Percentiles rank a stretch among this genome's conserved stretches.
These are phyloP conservation scores for Nannizzia gypsea DNA, from an alignment of 2,329 filamentous ascomycete genomes.

Conservation along the genomic window DNA sequence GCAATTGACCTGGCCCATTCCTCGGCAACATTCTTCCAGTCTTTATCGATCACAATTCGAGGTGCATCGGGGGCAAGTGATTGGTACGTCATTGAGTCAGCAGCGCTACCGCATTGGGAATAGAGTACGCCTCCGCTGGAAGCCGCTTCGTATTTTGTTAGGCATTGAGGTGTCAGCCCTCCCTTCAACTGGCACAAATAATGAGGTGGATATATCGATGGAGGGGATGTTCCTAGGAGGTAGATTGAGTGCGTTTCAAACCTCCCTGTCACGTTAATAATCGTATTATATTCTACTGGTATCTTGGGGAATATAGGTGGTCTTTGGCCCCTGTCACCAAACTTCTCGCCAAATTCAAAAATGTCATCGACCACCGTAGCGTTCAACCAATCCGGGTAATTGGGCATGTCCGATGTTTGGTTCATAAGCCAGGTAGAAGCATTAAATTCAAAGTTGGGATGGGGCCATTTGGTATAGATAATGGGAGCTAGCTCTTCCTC, in stretches of 20 bases:
- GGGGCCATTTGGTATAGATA: conserved; percentile 51
- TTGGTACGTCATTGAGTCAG: conserved; percentile 45
- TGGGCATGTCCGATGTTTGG: conserved; percentile 25
- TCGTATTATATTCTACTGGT: conserved; percentile 54
- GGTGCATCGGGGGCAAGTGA: conserved; percentile 19
- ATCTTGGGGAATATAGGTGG: conserved; percentile 45
- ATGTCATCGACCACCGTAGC: conserved; percentile 54
- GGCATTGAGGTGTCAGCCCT: conserved; percentile 53
- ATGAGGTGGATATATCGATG: conserved; percentile 38
- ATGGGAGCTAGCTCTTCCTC: conserved; percentile 49
- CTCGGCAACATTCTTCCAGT: conserved; percentile 46
- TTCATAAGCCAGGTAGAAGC: conserved; percentile 19
- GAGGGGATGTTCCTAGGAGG: conserved; percentile 45
- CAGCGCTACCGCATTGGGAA: conserved; percentile 49
- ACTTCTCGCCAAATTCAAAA: conserved; percentile 51
- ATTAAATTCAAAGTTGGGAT: conserved; percentile 18
- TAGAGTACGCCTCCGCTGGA: conserved; percentile 47
- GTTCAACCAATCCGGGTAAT: conserved; percentile 39
- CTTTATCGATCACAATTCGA: conserved; percentile 22
- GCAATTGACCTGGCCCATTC: conserved; percentile 47
- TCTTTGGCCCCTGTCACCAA: conserved; percentile 31
- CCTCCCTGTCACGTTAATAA: conserved; percentile 40
- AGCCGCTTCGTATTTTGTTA: conserved; percentile 46
- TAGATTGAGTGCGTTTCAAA: conserved; percentile 48
- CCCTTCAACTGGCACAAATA: conserved; percentile 57